Conservation (phyloP, 345 rosid species). For the Erysimum cheiranthoides region DNA sequence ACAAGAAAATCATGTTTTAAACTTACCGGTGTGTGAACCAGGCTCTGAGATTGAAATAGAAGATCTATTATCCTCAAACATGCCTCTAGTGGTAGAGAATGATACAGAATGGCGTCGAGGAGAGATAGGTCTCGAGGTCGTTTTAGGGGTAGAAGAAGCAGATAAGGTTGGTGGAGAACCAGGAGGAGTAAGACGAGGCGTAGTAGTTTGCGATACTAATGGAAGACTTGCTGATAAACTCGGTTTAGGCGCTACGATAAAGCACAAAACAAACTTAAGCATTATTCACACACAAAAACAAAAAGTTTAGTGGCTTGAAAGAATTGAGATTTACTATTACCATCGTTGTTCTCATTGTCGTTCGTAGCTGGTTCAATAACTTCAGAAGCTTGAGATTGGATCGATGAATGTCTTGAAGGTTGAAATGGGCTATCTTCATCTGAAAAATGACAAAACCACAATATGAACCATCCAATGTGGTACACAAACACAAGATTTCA, state of each 20-base stretch:
- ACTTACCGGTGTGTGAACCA: conserved; percentile 65
- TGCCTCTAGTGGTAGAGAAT: conserved; percentile 76
- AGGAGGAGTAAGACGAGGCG: conserved; percentile 86
- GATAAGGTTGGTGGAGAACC: conserved; percentile 82
- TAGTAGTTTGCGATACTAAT: conserved; percentile 66
- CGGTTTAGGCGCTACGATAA: conserved; percentile 54
- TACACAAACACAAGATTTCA: background rate
- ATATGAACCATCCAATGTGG: background rate
- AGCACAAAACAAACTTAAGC: background rate
- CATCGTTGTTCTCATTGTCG: conserved; percentile 58
- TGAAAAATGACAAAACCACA: conserved; percentile 39
- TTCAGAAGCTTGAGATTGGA: conserved; percentile 63
- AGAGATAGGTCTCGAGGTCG: conserved; percentile 74
- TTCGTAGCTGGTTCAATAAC: conserved; percentile 50
- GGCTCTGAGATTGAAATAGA: conserved; percentile 64
- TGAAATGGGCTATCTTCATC: conserved; percentile 65
- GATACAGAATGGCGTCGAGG: conserved; percentile 83
- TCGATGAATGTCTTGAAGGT: conserved; percentile 60
- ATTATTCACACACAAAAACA: background rate
- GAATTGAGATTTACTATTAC: conserved; percentile 37
- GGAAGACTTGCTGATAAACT: conserved; percentile 51
- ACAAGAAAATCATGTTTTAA: background rate
- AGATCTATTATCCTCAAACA: conserved; percentile 70
- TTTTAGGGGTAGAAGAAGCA: conserved; percentile 79
- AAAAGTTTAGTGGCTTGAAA: background rate